Conservation (phyloP, 257 asterid genomes). For the Echium plantagineum region DNA sequence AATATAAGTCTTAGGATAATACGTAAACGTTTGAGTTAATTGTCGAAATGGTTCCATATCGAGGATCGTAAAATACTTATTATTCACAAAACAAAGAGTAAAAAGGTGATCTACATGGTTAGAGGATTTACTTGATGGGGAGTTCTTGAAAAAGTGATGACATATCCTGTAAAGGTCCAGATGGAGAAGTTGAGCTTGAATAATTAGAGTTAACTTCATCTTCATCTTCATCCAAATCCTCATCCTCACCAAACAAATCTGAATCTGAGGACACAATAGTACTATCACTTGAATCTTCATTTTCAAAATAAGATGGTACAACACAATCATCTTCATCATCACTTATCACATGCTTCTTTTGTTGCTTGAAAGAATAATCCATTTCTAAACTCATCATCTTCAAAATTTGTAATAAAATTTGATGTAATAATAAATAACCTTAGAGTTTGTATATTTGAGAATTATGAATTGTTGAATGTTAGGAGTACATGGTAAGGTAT, state of each 20-base stretch:
- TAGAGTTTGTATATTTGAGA: neutral
- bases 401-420: neutral
- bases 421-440: neutral
- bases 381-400: constrained; percentile 10
- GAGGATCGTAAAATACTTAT: no score
- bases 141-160: constrained; percentile 47
- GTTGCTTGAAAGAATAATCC: constrained; percentile 20
- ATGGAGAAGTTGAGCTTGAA: constrained; percentile 5
- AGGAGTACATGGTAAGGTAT: neutral
- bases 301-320: constrained; percentile 13
- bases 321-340: constrained; percentile 21
- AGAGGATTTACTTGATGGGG: constrained; percentile 43
- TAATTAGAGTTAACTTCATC: constrained; percentile 7
- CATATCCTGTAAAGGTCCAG: constrained; percentile 44
- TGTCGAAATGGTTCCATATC: no score
- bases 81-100: no score
- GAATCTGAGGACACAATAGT: constrained; percentile 18
- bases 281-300: constrained; percentile 4
- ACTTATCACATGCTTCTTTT: constrained; percentile 28
- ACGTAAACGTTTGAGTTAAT: no score
- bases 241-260: constrained; percentile 25
- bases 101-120: no score
- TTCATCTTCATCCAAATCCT: constrained; percentile 24
- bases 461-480: neutral
- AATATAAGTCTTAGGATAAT: no score